Percentiles rank a stretch among this genome's conserved stretches.
These are phyloP conservation scores for Physcomitrium patens DNA, from an alignment of 225 moss, liverwort and hornwort species.

Conservation along the genomic window DNA sequence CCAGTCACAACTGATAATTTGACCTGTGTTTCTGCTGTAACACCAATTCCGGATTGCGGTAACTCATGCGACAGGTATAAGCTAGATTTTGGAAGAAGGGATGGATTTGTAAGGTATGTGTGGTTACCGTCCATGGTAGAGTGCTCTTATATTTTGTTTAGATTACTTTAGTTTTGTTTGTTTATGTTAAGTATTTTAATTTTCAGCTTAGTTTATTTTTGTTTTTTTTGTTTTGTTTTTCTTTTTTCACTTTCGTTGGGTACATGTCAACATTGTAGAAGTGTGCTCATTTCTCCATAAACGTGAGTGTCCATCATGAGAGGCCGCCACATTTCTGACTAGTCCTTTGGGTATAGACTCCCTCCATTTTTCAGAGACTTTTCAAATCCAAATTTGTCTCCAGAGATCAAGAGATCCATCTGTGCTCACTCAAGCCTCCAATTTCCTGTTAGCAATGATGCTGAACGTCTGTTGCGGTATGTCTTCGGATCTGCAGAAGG, in stretches of 20 bases:
- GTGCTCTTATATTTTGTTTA: no score
- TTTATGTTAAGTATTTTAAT: no score
- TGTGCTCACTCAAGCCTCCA: slow-evolving; percentile 46
- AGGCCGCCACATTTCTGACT: neutral
- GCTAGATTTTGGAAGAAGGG: slow-evolving; percentile 40
- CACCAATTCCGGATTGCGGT: slow-evolving; percentile 39
- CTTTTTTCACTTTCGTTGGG: no score
- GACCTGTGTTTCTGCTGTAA: slow-evolving; percentile 32
- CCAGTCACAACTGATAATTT: slow-evolving; percentile 42
- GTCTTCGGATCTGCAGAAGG: slow-evolving; percentile 47
- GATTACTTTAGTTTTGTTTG: no score
- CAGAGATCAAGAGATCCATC: slow-evolving; percentile 46
- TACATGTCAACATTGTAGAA: no score
- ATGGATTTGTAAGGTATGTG: slow-evolving; percentile 51
- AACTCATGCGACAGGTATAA: slow-evolving; percentile 38
- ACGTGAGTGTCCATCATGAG: slow-evolving; percentile 9
- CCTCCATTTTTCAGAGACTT: slow-evolving; percentile 49
- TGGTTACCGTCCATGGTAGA: no score
- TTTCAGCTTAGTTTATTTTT: no score
- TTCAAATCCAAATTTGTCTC: slow-evolving; percentile 45
- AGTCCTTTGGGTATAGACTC: slow-evolving; percentile 38
- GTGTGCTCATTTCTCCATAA: neutral
- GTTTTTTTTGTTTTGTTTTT: no score
- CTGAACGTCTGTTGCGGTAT: slow-evolving; percentile 18
- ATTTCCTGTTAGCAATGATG: slow-evolving; percentile 29